Conservation (phyloP, 1,139 yeast genomes). For the Saccharomyces hybrid region DNA sequence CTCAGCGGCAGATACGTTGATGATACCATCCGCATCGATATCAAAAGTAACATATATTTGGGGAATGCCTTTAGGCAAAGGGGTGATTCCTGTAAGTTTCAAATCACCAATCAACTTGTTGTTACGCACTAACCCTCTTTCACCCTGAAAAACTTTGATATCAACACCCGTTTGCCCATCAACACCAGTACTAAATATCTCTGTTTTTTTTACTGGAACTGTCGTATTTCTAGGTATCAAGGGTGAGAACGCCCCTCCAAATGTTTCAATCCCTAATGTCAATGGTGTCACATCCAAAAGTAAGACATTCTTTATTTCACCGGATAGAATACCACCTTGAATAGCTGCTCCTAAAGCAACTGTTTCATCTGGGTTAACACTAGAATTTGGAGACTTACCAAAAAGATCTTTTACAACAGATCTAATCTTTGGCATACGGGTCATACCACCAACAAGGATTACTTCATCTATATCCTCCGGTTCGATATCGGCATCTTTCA, state of each 20-base stretch:
- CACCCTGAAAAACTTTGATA: constrained; percentile 72
- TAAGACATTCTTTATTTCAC: constrained; percentile 63
- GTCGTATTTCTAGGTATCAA: constrained; percentile 69
- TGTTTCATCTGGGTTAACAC: constrained; percentile 77
- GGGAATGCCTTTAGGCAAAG: constrained; percentile 69
- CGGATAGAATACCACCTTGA: constrained; percentile 71
- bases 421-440: constrained; percentile 72
- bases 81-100: constrained; percentile 57
- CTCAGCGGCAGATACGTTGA: constrained; percentile 65
- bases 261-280: constrained; percentile 73
- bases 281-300: constrained; percentile 71
- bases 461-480: constrained; percentile 61
- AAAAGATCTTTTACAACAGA: constrained; percentile 50
- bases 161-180: constrained; percentile 80
- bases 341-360: constrained; percentile 82
- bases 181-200: constrained; percentile 73
- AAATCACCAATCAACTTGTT: constrained; percentile 69
- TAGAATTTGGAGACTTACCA: constrained; percentile 50
- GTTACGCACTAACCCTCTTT: constrained; percentile 63
- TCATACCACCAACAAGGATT: constrained; percentile 77
- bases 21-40: constrained; percentile 77
- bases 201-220: constrained; percentile 64
- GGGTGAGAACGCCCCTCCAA: constrained; percentile 74
- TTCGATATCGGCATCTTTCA: constrained; percentile 61
- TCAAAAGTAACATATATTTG: constrained; percentile 67